Evolutionary conservation across 2,329 filamentous ascomycete genomes (phyloP), one percentile per base, ranked within the genome.

Genomic region (Aspergillus puulaauensis): DNA sequence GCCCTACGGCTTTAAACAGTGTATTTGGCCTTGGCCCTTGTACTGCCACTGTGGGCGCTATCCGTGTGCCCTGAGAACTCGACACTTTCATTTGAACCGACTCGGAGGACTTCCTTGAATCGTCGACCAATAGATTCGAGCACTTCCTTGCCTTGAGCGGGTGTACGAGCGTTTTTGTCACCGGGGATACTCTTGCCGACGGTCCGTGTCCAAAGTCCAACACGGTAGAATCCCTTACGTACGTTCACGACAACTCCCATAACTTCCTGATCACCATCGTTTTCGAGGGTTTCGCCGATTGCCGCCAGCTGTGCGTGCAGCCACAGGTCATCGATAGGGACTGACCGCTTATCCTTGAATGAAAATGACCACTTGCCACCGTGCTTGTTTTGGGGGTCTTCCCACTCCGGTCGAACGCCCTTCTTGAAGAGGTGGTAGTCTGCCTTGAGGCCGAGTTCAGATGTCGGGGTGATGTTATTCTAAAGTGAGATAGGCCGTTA

Each of bases 231-330:
- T 52, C 90, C 93, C 82, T 96, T 97, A 77, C 95, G 90, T 59
- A 99, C 93, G 78, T 99, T 99, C 81, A 98, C 93, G 24, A 99
- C 95, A 35, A 99, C 96, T 64, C 95, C 95, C 95, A 98, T 98
- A 75, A 99, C 90, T 78, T 99, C 96, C 68, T 93, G 93, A 72
- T 98, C 95, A 23, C 73, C 88, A 73, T 97, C 93, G 41, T 90
- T 88, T 81, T 99, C 95, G 55, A 99, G 89, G 24, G 93, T 98
- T 84, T 99, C 96, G 71, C 95, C 95, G 66, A 99, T 98, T 56
- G 93, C 95, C 33, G 90, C 87, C 68, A 99, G 89, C 88, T 99
- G 96, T 62, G 96, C 90, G 76, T 98, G 91, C 60, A 99, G 87
- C 95, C 95, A 99, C 55, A 96, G 84, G 58, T 93, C 90, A 74